phyloP scores from a whole-genome alignment of 495 filamentous ascomycete genomes.

The Lichenothelia convexa region DNA sequence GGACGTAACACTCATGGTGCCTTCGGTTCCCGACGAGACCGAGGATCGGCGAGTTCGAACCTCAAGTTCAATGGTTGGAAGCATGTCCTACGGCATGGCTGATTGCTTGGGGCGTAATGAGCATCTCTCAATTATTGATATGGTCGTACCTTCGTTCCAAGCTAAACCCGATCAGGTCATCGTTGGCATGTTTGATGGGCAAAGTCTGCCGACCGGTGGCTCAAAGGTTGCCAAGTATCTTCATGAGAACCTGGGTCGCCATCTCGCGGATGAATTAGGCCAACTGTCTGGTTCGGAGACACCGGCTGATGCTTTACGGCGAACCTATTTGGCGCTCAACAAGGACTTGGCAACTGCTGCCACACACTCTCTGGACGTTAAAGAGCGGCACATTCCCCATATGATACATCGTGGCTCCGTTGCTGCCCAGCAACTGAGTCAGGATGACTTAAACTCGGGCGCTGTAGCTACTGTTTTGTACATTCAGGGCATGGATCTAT shows the following conservation, averaged over 20 bases:
- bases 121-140: conserved; percentile 91
- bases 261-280: conserved; percentile 67
- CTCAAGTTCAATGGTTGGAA: conserved; percentile 77
- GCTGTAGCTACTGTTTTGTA: conserved; percentile 86
- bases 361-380: conserved; percentile 64
- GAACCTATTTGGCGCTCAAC: conserved; percentile 77
- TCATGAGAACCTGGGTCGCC: conserved; percentile 78
- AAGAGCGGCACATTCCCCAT: conserved; percentile 27
- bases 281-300: conserved; percentile 48
- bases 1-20: conserved; percentile 90
- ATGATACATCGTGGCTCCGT: conserved; percentile 50
- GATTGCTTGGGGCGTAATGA: conserved; percentile 87
- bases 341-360: conserved; percentile 82
- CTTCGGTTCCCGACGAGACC: conserved; percentile 81
- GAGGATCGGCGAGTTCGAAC: conserved; percentile 92
- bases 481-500: conserved; percentile 72
- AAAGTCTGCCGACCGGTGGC: conserved; percentile 63
- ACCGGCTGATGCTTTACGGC: conserved; percentile 63
- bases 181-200: conserved; percentile 88
- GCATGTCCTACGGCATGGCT: conserved; percentile 89
- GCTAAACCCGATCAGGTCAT: conserved; percentile 82
- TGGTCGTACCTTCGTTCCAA: conserved; percentile 84
- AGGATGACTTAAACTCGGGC: conserved; percentile 75
- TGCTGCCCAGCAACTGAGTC: conserved; percentile 52
- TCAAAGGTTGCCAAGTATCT: conserved; percentile 92